phyloP scores from a whole-genome alignment of 2,329 filamentous ascomycete species.

The Aspergillus arachidicola region DNA sequence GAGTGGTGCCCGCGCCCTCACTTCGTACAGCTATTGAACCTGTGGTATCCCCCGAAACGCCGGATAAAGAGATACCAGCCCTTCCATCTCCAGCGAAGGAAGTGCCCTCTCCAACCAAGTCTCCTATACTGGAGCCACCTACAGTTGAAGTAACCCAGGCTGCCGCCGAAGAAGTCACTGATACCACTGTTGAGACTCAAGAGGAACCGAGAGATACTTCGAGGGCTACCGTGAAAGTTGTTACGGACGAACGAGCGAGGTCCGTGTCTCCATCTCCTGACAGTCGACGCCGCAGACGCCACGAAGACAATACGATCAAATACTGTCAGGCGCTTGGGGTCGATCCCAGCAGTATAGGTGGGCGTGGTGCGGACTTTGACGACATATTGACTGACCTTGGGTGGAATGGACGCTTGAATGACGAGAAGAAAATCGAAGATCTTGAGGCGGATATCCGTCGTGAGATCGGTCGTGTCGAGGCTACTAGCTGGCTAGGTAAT shows the following conservation, averaged over 20 bases:
- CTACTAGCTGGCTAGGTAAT: slow-evolving; percentile 86
- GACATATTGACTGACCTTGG: slow-evolving; percentile 83
- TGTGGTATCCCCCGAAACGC: slow-evolving; percentile 30
- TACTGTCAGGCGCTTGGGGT: slow-evolving; percentile 78
- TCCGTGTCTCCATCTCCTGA: slow-evolving; percentile 45
- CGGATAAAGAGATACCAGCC: slow-evolving; percentile 32
- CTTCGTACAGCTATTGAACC: slow-evolving; percentile 45
- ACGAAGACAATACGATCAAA: slow-evolving; percentile 74
- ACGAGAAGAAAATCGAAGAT: slow-evolving; percentile 74
- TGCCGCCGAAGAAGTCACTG: slow-evolving; percentile 31
- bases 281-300: slow-evolving; percentile 61
- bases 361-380: slow-evolving; percentile 77
- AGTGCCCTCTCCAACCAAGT: slow-evolving; percentile 13
- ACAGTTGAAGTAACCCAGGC: slow-evolving; percentile 44
- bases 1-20: slow-evolving; percentile 78
- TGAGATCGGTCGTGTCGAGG: slow-evolving; percentile 87
- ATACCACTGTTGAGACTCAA: slow-evolving; percentile 26
- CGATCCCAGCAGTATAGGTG: slow-evolving; percentile 74
- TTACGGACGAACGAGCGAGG: slow-evolving; percentile 30
- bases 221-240: slow-evolving; percentile 23
- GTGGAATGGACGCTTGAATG: slow-evolving; percentile 79
- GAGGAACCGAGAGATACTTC: slow-evolving; percentile 27
- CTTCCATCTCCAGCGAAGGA: slow-evolving; percentile 21
- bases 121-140: slow-evolving; percentile 29
- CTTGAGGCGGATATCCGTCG: slow-evolving; percentile 82